These are phyloP conservation scores for Salvia hispanica DNA, from an alignment of 257 asterid genomes.

Conservation along the genomic window DNA sequence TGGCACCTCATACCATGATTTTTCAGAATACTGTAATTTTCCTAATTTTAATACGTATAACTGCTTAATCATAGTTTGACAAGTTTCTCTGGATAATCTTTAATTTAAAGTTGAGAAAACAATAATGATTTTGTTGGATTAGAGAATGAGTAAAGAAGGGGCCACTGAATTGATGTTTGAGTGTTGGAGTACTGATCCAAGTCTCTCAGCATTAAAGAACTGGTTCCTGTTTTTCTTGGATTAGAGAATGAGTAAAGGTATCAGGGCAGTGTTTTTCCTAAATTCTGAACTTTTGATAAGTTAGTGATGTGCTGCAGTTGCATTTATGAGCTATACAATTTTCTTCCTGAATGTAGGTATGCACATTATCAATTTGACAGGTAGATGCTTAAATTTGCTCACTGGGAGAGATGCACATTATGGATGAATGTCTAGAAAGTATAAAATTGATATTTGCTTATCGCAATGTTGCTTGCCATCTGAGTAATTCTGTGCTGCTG, in stretches of 20 bases:
- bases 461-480: not conserved
- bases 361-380: not conserved
- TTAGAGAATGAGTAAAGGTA: not conserved
- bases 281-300: not conserved
- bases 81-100: conserved; percentile 1
- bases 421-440: not conserved
- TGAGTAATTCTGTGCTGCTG: not conserved
- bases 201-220: not conserved
- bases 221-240: conserved; percentile 5
- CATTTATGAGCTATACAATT: not conserved
- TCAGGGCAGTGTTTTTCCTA: not conserved
- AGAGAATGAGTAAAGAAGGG: not conserved
- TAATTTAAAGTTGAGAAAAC: not conserved
- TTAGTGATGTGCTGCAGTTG: not conserved
- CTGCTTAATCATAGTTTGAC: conserved; percentile 6
- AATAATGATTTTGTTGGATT: conserved; percentile 25
- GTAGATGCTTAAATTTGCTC: not conserved
- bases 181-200: not conserved
- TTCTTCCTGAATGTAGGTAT: not conserved
- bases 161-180: conserved; percentile 13
- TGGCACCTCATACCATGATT: not conserved
- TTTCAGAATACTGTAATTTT: not conserved
- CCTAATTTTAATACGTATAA: conserved; percentile 4
- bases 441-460: not conserved
- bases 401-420: not conserved